A percentile compares a stretch with the other conserved stretches of the same genome.
Conservation (phyloP, 495 filamentous ascomycete genomes). For the Amphirosellinia nigrospora region DNA sequence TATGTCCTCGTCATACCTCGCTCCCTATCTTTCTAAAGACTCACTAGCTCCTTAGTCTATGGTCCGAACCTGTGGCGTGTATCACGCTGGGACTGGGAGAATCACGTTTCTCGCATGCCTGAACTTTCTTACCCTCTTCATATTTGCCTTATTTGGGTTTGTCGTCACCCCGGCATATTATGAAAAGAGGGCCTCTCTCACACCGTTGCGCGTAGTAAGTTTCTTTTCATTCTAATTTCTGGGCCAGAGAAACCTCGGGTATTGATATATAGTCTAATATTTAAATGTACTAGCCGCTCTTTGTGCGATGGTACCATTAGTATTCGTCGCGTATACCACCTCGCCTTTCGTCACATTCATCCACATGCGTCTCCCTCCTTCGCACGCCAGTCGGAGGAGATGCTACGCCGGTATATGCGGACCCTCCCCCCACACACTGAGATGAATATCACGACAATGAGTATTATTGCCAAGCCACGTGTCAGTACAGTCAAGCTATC, state of each 20-base stretch:
- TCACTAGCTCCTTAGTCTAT: slow-evolving; percentile 1
- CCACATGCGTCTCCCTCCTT: slow-evolving; percentile 72
- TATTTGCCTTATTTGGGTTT: slow-evolving; percentile 67
- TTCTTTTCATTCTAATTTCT: not conserved
- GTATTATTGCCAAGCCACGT: slow-evolving; percentile 63
- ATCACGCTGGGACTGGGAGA: slow-evolving; percentile 64
- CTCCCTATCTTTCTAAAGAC: not conserved
- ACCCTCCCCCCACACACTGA: slow-evolving; percentile 66
- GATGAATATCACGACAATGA: slow-evolving; percentile 75
- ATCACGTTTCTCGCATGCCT: slow-evolving; percentile 70
- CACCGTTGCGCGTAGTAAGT: slow-evolving; percentile 33
- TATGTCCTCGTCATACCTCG: not conserved
- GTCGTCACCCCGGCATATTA: slow-evolving; percentile 66
- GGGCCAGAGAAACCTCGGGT: too few species aligned
- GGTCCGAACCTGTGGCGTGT: not conserved
- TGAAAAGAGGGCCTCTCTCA: slow-evolving; percentile 47
- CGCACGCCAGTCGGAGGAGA: slow-evolving; percentile 71
- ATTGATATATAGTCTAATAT: slow-evolving; percentile 7
- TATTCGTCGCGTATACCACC: slow-evolving; percentile 68
- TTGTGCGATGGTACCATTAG: slow-evolving; percentile 67
- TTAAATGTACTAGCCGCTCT: slow-evolving; percentile 54
- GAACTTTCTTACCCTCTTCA: slow-evolving; percentile 73
- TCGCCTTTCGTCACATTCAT: slow-evolving; percentile 75
- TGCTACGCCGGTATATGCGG: slow-evolving; percentile 67
- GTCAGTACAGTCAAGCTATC: slow-evolving; percentile 51